Conservation (phyloP, 2,329 filamentous ascomycete species). For the Bipolaris bicolor region DNA sequence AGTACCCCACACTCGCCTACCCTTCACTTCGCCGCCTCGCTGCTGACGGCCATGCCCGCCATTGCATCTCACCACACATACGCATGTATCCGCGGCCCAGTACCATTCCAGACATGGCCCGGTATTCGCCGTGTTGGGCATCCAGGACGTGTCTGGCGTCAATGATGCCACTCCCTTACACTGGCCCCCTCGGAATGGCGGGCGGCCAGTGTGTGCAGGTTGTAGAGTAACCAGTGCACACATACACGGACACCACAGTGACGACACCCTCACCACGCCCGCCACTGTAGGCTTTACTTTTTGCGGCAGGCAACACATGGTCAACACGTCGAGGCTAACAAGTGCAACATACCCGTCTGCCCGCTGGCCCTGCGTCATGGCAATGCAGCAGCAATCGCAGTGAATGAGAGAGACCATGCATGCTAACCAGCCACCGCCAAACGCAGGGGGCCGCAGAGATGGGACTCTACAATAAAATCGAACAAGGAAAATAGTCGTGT, state of each 20-base stretch:
- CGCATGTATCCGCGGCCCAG: not conserved
- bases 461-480: not conserved
- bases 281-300: not conserved
- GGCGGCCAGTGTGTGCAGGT: not conserved
- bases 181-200: not conserved
- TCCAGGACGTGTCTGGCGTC: not conserved
- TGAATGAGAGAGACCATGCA: not conserved
- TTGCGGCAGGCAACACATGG: not conserved
- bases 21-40: too few relatives aligned
- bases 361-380: slow-evolving; percentile 7
- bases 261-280: not conserved
- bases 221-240: not conserved
- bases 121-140: not conserved
- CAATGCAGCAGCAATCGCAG: not conserved
- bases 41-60: too few relatives aligned
- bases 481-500: not conserved
- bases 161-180: not conserved
- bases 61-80: not conserved
- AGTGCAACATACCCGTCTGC: not conserved
- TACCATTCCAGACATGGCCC: not conserved
- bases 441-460: not conserved
- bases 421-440: not conserved
- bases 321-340: not conserved
- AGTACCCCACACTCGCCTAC: slow-evolving; percentile 4
- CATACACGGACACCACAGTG: not conserved